A percentile compares a stretch with the other conserved stretches of the same genome.
phyloP scores from a whole-genome alignment of 208 protist species.

The Balamuthia mandrillaris region DNA sequence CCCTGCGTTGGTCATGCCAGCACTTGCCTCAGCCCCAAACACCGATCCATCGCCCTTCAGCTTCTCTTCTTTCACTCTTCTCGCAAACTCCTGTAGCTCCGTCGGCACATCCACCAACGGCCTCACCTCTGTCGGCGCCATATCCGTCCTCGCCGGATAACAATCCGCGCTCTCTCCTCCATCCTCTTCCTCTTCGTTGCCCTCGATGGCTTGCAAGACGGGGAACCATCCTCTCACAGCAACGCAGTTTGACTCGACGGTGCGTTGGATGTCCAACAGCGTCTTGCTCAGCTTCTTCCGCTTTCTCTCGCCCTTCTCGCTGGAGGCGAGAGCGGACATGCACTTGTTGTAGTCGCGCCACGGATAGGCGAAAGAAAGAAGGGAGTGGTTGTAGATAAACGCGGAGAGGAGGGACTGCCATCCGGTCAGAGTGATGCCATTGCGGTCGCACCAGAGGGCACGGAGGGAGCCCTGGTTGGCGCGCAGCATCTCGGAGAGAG shows the following conservation, averaged over 20 bases:
- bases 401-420: not conserved
- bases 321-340: not conserved
- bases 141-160: not conserved
- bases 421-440: not conserved
- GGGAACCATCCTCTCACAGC: not conserved
- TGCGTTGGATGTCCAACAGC: not conserved
- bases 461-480: not conserved
- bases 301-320: not conserved
- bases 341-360: not conserved
- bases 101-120: not conserved
- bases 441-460: not conserved
- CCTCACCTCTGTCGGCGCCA: not conserved
- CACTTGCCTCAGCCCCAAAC: no score
- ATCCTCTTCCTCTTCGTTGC: no score
- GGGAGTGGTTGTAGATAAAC: conserved; percentile 1
- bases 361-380: not conserved
- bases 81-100: not conserved
- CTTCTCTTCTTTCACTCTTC: no score
- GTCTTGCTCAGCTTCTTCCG: not conserved
- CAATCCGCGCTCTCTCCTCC: not conserved
- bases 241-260: not conserved
- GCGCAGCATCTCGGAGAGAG: not conserved
- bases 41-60: no score
- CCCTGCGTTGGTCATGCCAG: no score
- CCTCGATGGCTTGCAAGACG: not conserved